Conservation (phyloP, 306 rosid genomes). For the Mimosa bimucronata region DNA sequence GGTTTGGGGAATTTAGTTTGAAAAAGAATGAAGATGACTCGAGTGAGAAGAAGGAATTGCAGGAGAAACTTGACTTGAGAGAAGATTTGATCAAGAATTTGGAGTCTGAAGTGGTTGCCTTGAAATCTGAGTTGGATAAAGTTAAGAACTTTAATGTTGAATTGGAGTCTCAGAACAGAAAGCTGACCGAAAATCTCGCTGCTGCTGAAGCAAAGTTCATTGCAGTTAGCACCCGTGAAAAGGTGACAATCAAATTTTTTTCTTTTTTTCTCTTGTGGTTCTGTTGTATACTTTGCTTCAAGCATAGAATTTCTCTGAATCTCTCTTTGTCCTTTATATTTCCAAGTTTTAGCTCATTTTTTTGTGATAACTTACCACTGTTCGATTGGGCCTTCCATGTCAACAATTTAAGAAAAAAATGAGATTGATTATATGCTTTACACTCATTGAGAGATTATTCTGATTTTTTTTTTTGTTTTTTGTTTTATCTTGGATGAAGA, state of each 20-base stretch:
- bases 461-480: conserved; percentile 12
- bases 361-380: background rate
- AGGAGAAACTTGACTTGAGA: conserved; percentile 52
- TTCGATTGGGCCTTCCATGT: conserved; percentile 28
- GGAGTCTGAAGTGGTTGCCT: conserved; percentile 56
- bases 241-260: conserved; percentile 45
- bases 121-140: conserved; percentile 75
- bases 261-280: background rate
- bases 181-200: conserved; percentile 63
- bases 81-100: conserved; percentile 64
- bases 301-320: background rate
- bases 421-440: conserved; percentile 12
- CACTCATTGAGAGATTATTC: conserved; percentile 23
- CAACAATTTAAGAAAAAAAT: conserved; percentile 7
- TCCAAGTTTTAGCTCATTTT: conserved; percentile 24
- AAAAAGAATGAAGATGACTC: conserved; percentile 53
- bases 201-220: conserved; percentile 67
- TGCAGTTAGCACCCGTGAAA: conserved; percentile 42
- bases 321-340: background rate
- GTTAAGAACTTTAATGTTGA: conserved; percentile 60
- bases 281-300: background rate
- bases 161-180: conserved; percentile 63
- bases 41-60: conserved; percentile 52
- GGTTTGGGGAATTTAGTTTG: conserved; percentile 40
- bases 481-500: conserved; percentile 47